Evolutionary conservation across 2,329 filamentous ascomycete genomes (phyloP), one percentile per base, ranked within the genome.

Genomic region (Colletotrichum nymphaeae): DNA sequence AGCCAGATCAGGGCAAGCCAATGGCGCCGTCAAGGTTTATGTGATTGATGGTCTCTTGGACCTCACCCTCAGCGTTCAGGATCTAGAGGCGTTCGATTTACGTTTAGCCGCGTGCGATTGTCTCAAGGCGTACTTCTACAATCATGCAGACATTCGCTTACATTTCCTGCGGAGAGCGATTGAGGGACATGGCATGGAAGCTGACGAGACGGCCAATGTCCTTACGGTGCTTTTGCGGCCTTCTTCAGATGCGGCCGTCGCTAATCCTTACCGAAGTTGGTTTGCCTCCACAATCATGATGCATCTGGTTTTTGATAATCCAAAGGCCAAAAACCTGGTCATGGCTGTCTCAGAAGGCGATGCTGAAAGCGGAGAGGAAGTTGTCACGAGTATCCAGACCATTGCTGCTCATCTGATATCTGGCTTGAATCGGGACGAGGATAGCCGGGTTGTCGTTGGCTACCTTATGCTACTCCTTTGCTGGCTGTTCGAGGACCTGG

Each of bases 21-120:
- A 91, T 73, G 88, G 86, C n/a, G 82, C 87, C 11, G 84, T 87
- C 16, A 89, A 90, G 69, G 91, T 96, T 42, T 98, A 97, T 82
- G 95, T 99, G 35, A 98, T 99, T 78, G 96, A 98, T 81, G 97
- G 94, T 1, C 86, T 99, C 22, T 87, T 99, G 60, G 95, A 98
- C 77, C 85, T 98, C 56, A 92, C 93, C 0, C 86, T 99, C 9
- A 92, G 92, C 69, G 86, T 93, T 26, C 88, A 92, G 35, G 86
- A 92, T 0, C 84, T 90, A 24, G 88, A 92, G 65, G 87, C 93
- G 46, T 93, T 98, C 76, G 93, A 97, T 81, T 87, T 96, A 49
- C 92, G 97, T 28, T 90, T 95, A 78, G 94, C 96, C 24, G 95
- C 94, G 26, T 97, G 94, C 80, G 93, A 96, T 78, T 97, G 96